Percentiles rank a stretch among this genome's conserved stretches.
Conservation (phyloP, 1,284 basidiomycete species). For the Moniliophthora roreri region DNA sequence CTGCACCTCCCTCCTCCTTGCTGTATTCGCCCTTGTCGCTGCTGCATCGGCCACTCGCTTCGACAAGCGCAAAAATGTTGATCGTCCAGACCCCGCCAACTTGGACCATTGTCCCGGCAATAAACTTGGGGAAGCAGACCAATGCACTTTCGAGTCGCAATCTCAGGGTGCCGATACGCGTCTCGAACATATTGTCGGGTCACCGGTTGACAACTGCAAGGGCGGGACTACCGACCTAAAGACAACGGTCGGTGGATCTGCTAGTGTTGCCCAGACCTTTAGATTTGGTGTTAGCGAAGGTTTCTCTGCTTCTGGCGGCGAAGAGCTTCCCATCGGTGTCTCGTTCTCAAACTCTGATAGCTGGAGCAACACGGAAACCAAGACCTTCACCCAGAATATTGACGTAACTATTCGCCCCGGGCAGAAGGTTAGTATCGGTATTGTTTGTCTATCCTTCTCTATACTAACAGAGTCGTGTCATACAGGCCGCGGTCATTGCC, state of each 20-base stretch:
- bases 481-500: background rate
- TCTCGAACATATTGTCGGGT: background rate
- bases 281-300: constrained; percentile 2
- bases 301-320: background rate
- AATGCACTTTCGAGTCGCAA: background rate
- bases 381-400: background rate
- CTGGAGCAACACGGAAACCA: constrained; percentile 4
- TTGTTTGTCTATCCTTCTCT: too few species aligned
- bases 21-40: background rate
- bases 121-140: background rate
- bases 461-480: background rate
- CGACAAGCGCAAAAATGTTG: constrained; percentile 5
- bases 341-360: constrained; percentile 2
- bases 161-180: background rate
- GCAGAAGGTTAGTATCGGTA: background rate
- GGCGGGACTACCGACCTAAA: background rate
- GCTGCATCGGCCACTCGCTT: background rate
- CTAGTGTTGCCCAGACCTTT: background rate
- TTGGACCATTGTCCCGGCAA: constrained; percentile 1
- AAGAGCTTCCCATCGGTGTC: background rate
- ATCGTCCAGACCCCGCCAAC: background rate
- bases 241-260: background rate
- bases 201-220: background rate
- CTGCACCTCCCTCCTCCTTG: background rate
- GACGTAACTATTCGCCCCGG: background rate